Conservation (phyloP, 495 filamentous ascomycete genomes). For the Cenococcum geophilum region DNA sequence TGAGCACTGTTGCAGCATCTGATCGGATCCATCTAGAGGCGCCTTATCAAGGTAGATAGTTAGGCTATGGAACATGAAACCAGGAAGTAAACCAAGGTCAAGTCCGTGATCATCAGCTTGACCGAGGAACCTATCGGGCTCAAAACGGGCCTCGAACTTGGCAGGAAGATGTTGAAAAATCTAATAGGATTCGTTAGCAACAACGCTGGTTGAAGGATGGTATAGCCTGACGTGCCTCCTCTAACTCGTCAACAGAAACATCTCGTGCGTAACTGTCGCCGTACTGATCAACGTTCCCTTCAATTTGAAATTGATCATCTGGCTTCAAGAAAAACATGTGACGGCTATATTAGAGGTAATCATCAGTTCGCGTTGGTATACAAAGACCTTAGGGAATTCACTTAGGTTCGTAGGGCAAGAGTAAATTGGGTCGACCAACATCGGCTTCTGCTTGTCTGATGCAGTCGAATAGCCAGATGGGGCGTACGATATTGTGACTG, state of each 20-base stretch:
- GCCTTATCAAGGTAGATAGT: constrained; percentile 49
- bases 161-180: background rate
- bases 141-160: constrained; percentile 8
- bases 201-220: constrained; percentile 41
- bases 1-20: background rate
- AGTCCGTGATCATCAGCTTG: constrained; percentile 55
- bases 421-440: constrained; percentile 47
- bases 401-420: constrained; percentile 65
- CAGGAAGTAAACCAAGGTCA: constrained; percentile 46
- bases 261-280: constrained; percentile 81
- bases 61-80: constrained; percentile 63
- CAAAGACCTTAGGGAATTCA: background rate
- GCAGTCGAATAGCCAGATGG: constrained; percentile 82
- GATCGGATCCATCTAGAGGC: background rate
- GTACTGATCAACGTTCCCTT: constrained; percentile 61
- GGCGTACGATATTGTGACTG: constrained; percentile 63
- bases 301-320: constrained; percentile 43
- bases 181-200: constrained; percentile 28
- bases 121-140: constrained; percentile 39
- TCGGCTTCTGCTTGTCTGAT: constrained; percentile 61
- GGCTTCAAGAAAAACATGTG: constrained; percentile 54
- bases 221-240: constrained; percentile 33
- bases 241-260: constrained; percentile 58
- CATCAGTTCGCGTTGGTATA: background rate
- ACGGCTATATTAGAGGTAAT: constrained; percentile 22